Conservation (phyloP, 768 basidiomycete genomes). For the Saitozyma sp. region DNA sequence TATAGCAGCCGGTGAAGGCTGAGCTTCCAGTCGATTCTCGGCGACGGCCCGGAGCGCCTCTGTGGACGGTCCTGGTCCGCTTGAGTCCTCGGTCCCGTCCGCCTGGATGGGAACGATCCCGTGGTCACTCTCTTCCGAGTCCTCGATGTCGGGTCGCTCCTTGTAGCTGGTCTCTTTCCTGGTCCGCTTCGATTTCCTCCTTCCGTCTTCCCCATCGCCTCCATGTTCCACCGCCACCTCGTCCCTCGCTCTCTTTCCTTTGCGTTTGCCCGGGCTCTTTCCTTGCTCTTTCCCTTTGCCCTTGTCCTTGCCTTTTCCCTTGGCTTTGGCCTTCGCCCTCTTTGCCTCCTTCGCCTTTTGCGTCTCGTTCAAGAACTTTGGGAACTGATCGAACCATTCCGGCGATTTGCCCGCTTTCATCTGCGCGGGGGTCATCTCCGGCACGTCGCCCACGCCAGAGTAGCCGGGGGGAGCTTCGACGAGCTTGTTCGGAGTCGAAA, state of each 20-base stretch:
- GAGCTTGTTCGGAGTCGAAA: constrained; percentile 27
- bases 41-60: background rate
- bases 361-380: background rate
- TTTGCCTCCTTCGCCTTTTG: background rate
- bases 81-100: background rate
- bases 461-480: constrained; percentile 34
- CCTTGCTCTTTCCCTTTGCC: constrained; percentile 3
- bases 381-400: constrained; percentile 24
- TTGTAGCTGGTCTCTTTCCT: no score
- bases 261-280: background rate
- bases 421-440: constrained; percentile 18
- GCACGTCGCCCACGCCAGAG: constrained; percentile 33
- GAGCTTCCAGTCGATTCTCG: no score
- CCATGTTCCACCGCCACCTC: constrained; percentile 57
- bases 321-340: constrained; percentile 2
- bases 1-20: no score
- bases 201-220: constrained; percentile 20
- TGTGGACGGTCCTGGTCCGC: background rate
- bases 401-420: constrained; percentile 29
- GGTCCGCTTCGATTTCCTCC: constrained; percentile 21
- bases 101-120: background rate
- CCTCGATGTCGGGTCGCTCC: constrained; percentile 11
- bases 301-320: constrained; percentile 14
- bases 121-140: background rate
- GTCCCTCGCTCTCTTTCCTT: constrained; percentile 10